Evolutionary conservation across 2,329 filamentous ascomycete species (phyloP).

Genomic region (Cordyceps cateniannulata): DNA sequence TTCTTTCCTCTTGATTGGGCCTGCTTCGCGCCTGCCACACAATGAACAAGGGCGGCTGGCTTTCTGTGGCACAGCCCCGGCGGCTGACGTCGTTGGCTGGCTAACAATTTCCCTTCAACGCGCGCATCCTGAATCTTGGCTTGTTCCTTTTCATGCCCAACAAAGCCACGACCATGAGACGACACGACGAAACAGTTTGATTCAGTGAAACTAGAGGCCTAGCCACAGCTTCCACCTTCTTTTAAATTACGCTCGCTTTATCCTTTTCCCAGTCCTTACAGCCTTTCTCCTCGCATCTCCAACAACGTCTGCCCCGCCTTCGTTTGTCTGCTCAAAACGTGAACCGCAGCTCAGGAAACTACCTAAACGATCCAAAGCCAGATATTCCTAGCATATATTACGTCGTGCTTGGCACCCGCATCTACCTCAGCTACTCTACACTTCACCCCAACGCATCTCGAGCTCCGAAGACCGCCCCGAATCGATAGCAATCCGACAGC

Average conservation of each 20-base stretch:
- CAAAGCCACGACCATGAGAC: neutral
- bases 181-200: neutral
- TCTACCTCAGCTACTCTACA: neutral
- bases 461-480: neutral
- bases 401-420: no score
- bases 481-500: neutral
- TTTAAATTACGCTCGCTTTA: neutral
- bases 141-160: neutral
- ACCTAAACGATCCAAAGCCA: no score
- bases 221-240: no score
- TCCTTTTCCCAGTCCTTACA: neutral
- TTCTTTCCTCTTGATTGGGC: neutral
- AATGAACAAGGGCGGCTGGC: neutral
- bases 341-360: no score
- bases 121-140: neutral
- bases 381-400: no score
- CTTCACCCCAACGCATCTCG: neutral
- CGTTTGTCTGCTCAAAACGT: neutral
- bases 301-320: neutral
- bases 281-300: neutral
- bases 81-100: conserved; percentile 9
- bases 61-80: conserved; percentile 8
- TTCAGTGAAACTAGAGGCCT: no score
- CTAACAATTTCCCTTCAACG: neutral
- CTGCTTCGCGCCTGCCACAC: neutral